Conservation (phyloP, 2,329 filamentous ascomycete genomes). For the Paecilomyces dactylethromorphus region DNA sequence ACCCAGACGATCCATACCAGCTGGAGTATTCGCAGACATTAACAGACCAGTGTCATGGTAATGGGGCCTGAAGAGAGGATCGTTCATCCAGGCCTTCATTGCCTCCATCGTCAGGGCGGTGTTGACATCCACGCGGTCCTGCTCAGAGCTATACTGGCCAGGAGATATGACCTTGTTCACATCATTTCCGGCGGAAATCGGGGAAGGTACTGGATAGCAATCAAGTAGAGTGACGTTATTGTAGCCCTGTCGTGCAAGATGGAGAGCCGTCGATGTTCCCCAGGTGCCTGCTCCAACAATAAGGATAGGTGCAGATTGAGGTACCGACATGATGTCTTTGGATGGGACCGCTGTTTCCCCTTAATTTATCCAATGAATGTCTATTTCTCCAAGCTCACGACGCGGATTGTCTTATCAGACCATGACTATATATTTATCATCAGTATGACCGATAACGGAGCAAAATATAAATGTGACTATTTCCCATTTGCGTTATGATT, state of each 20-base stretch:
- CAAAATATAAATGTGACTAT: not conserved
- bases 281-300: slow-evolving; percentile 42
- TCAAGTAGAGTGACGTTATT: slow-evolving; percentile 39
- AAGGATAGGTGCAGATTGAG: slow-evolving; percentile 12
- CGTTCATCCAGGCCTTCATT: slow-evolving; percentile 32
- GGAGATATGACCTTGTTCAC: slow-evolving; percentile 34
- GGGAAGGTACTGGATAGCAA: slow-evolving; percentile 34
- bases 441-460: not conserved
- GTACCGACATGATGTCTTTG: not conserved
- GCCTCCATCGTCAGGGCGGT: slow-evolving; percentile 8
- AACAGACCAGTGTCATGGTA: slow-evolving; percentile 35
- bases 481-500: not conserved
- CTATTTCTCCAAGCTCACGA: too few species aligned
- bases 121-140: not conserved
- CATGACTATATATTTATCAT: not conserved
- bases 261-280: slow-evolving; percentile 37
- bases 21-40: slow-evolving; percentile 20
- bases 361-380: too few species aligned
- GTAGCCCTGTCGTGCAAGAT: slow-evolving; percentile 33
- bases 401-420: not conserved
- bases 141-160: not conserved
- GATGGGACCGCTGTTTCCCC: too few species aligned
- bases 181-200: slow-evolving; percentile 38
- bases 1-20: not conserved
- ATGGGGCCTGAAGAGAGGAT: slow-evolving; percentile 32